These are phyloP conservation scores for Lunularia cruciata DNA, from an alignment of 225 moss, liverwort and hornwort genomes.

Conservation along the genomic window DNA sequence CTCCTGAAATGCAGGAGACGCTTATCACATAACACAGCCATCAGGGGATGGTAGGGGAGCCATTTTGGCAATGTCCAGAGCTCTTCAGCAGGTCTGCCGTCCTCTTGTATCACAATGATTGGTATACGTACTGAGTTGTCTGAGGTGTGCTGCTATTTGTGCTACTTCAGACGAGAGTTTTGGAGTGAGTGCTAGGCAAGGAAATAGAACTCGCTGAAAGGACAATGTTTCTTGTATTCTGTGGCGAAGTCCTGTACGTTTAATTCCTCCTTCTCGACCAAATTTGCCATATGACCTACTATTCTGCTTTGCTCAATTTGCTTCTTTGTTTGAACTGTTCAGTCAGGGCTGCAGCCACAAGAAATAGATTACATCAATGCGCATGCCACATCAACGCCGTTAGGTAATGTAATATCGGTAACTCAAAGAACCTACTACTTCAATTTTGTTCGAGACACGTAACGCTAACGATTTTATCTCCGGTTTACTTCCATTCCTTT, in stretches of 20 bases:
- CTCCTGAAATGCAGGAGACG: conserved; percentile 61
- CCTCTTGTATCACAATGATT: not conserved
- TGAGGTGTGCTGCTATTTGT: not conserved
- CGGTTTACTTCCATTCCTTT: conserved; percentile 1
- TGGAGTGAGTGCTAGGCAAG: too few species aligned
- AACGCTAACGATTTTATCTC: too few species aligned
- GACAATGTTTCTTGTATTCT: too few species aligned
- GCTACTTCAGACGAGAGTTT: too few species aligned
- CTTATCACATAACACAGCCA: conserved; percentile 95
- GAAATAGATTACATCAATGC: conserved; percentile 90
- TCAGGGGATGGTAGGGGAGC: conserved; percentile 92
- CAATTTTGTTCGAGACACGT: too few species aligned
- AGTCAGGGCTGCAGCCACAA: conserved; percentile 83
- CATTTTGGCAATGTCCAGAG: conserved; percentile 89
- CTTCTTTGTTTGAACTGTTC: conserved; percentile 26
- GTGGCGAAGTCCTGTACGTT: too few species aligned
- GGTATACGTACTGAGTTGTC: too few species aligned
- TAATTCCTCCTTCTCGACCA: too few species aligned
- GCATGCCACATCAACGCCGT: conserved; percentile 95
- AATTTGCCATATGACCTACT: too few species aligned
- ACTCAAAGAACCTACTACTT: too few species aligned
- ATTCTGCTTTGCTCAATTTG: not conserved
- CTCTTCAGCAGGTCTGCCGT: conserved; percentile 71
- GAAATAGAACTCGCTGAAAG: too few species aligned
- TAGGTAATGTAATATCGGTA: too few species aligned